These are phyloP conservation scores for Penicillium diatomitis DNA, from an alignment of 495 filamentous ascomycete species.

Conservation along the genomic window DNA sequence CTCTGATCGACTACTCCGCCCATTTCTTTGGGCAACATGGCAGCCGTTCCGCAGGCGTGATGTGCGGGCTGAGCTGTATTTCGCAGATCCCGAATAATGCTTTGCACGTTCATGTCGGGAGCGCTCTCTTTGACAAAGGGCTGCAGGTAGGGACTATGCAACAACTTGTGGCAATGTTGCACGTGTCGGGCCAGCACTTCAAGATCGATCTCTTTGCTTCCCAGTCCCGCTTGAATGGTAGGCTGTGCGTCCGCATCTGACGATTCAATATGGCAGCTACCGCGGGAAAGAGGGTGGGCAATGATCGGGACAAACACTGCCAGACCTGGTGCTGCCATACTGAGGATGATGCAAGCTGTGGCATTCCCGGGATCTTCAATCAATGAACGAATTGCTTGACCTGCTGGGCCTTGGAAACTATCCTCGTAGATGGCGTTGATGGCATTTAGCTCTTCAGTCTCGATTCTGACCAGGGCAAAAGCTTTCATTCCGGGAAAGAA, in stretches of 20 bases:
- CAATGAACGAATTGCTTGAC: conserved; percentile 4
- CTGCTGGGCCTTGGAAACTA: neutral
- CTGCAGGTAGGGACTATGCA: neutral
- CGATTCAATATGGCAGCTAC: conserved; percentile 24
- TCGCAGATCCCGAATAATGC: conserved; percentile 2
- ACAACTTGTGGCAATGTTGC: conserved; percentile 5
- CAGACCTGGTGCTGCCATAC: neutral
- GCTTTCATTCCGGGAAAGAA: conserved; percentile 4
- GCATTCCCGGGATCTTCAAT: conserved; percentile 7
- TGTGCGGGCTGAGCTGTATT: conserved; percentile 2
- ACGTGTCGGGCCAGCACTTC: conserved; percentile 19
- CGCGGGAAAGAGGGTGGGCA: conserved; percentile 27
- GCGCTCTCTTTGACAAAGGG: conserved; percentile 1
- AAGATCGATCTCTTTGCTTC: conserved; percentile 24
- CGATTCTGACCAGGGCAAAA: conserved; percentile 3
- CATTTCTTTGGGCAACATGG: conserved; percentile 34
- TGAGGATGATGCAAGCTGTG: conserved; percentile 3
- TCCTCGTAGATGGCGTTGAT: neutral
- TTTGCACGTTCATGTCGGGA: neutral
- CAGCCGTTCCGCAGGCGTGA: conserved; percentile 12
- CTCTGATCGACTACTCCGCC: conserved; percentile 42
- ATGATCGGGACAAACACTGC: conserved; percentile 10
- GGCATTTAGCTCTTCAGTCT: conserved; percentile 1
- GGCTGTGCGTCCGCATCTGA: conserved; percentile 19
- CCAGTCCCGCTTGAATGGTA: conserved; percentile 20